Conservation (phyloP, 2,329 filamentous ascomycete genomes). For the Neonectria hederae region DNA sequence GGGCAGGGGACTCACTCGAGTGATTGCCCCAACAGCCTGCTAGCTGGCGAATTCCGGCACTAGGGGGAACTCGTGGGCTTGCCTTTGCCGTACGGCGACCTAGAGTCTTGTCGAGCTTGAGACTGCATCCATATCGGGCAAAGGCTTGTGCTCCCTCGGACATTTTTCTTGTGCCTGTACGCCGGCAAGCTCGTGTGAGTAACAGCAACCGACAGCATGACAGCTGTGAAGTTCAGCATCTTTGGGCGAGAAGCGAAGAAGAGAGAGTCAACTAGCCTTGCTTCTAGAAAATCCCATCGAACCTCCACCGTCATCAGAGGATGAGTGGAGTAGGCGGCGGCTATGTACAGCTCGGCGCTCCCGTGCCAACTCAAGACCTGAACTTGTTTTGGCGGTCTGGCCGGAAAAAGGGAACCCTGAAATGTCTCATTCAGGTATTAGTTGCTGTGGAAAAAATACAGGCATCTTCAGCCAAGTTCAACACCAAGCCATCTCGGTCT, state of each 20-base stretch:
- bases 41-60: slow-evolving; percentile 16
- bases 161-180: slow-evolving; percentile 53
- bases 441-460: slow-evolving; percentile 10
- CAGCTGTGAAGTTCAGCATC: slow-evolving; percentile 29
- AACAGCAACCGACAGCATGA: slow-evolving; percentile 41
- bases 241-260: slow-evolving; percentile 9
- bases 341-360: slow-evolving; percentile 31
- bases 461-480: slow-evolving; percentile 23
- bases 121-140: slow-evolving; percentile 33
- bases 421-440: slow-evolving; percentile 14
- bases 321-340: slow-evolving; percentile 32
- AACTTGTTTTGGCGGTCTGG: slow-evolving; percentile 19
- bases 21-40: slow-evolving; percentile 23
- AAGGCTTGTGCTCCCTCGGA: slow-evolving; percentile 49
- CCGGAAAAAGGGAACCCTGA: neutral
- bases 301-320: slow-evolving; percentile 20
- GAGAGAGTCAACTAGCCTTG: slow-evolving; percentile 17
- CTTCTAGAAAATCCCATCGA: slow-evolving; percentile 35
- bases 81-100: slow-evolving; percentile 8
- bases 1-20: slow-evolving; percentile 2
- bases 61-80: slow-evolving; percentile 18
- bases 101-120: slow-evolving; percentile 22
- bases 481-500: slow-evolving; percentile 18
- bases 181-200: slow-evolving; percentile 49
- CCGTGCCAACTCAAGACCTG: slow-evolving; percentile 16